A percentile compares a stretch with the other conserved stretches of the same genome.
These are phyloP conservation scores for Lasiosphaeria ovina DNA, from an alignment of 495 filamentous ascomycete genomes.

Conservation along the genomic window DNA sequence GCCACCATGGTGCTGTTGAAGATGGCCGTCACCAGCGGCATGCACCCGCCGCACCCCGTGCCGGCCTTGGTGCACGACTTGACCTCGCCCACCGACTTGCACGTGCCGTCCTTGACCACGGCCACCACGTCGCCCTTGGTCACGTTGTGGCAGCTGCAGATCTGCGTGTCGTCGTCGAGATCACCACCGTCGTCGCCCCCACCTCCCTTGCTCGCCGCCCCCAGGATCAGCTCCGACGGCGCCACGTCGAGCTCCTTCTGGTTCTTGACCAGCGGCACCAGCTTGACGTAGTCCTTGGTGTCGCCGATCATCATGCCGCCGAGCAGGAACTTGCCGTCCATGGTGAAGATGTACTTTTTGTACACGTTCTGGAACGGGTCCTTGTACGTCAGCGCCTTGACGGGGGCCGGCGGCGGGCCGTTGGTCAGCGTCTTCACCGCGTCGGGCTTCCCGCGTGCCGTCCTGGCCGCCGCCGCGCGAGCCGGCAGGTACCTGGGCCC, in stretches of 20 bases:
- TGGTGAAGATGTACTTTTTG: constrained; percentile 93
- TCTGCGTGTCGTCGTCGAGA: constrained; percentile 77
- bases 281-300: constrained; percentile 88
- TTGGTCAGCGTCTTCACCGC: constrained; percentile 52
- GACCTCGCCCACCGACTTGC: constrained; percentile 81
- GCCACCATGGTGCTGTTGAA: constrained; percentile 90
- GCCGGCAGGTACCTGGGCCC: constrained; percentile 74
- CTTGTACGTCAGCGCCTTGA: constrained; percentile 88
- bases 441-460: constrained; percentile 26
- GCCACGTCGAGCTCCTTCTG: constrained; percentile 81
- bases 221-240: constrained; percentile 87
- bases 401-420: constrained; percentile 53
- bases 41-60: constrained; percentile 90
- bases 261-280: constrained; percentile 90
- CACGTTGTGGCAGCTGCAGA: constrained; percentile 97
- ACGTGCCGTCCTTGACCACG: constrained; percentile 74
- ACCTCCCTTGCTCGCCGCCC: constrained; percentile 59
- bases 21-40: constrained; percentile 88
- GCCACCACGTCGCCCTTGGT: constrained; percentile 79
- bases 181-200: constrained; percentile 63
- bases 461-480: constrained; percentile 35
- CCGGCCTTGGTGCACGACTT: constrained; percentile 95
- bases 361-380: constrained; percentile 94
- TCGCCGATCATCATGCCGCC: constrained; percentile 99
- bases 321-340: constrained; percentile 88